These are phyloP conservation scores for Penicillium griseofulvum DNA, from an alignment of 2,329 filamentous ascomycete genomes.

Conservation along the genomic window DNA sequence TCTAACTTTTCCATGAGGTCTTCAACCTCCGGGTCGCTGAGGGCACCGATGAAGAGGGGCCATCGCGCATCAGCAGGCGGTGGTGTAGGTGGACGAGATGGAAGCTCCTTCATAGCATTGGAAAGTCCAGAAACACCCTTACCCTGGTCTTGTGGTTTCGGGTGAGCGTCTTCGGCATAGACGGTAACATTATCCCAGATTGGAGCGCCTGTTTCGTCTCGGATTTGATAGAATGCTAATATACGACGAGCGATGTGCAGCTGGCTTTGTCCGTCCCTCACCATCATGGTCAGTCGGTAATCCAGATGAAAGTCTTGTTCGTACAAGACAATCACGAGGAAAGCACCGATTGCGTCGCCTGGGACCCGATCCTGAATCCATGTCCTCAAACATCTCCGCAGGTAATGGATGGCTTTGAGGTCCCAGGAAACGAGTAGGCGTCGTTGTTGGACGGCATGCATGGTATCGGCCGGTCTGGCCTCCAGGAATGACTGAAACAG, in stretches of 20 bases:
- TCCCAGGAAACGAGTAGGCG: constrained; percentile 4
- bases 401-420: not conserved
- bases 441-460: not conserved
- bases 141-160: no score
- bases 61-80: not conserved
- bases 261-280: not conserved
- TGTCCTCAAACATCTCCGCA: not conserved
- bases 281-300: constrained; percentile 1
- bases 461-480: not conserved
- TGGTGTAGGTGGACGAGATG: not conserved
- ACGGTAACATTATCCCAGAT: not conserved
- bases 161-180: not conserved
- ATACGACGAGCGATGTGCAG: not conserved
- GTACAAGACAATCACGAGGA: constrained; percentile 1
- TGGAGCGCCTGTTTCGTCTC: not conserved
- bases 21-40: not conserved
- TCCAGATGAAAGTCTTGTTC: constrained; percentile 2
- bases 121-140: not conserved
- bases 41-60: not conserved
- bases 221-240: constrained; percentile 1
- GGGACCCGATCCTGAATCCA: not conserved
- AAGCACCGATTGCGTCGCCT: constrained; percentile 4
- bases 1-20: not conserved
- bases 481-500: constrained; percentile 1
- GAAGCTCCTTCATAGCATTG: not conserved